Conservation (phyloP, 192 early-diverging fungal genomes). For the Coemansia sp. region DNA sequence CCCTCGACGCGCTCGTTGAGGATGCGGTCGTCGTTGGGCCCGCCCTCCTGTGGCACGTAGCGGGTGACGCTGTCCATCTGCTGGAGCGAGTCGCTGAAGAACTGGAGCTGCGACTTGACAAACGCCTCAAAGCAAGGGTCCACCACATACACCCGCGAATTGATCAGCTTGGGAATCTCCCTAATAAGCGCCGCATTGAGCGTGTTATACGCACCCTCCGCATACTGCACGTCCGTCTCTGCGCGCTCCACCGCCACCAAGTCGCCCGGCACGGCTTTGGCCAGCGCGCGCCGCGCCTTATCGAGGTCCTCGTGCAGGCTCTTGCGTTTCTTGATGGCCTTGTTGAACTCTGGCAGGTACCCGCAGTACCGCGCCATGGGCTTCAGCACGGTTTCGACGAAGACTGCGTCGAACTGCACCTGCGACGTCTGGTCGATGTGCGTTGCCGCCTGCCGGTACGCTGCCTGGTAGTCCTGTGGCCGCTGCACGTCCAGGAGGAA, state of each 20-base stretch:
- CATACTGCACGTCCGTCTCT: conserved; percentile 75
- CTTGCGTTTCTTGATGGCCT: conserved; percentile 85
- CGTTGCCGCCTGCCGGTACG: conserved; percentile 82
- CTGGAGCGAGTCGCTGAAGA: conserved; percentile 80
- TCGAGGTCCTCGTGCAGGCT: conserved; percentile 94
- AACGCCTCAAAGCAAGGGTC: conserved; percentile 97
- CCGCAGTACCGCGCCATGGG: conserved; percentile 83
- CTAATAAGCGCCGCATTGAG: conserved; percentile 79
- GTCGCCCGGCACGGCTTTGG: conserved; percentile 80
- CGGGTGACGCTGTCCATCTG: conserved; percentile 67
- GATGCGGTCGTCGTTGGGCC: conserved; percentile 47
- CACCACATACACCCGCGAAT: conserved; percentile 83
- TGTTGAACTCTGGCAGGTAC: conserved; percentile 93
- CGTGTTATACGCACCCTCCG: conserved; percentile 75
- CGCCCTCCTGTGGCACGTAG: conserved; percentile 57
- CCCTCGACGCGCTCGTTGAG: conserved; percentile 76
- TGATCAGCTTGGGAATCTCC: conserved; percentile 91
- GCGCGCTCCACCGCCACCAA: conserved; percentile 61
- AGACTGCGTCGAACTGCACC: conserved; percentile 83
- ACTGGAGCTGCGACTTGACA: conserved; percentile 90
- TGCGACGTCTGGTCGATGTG: conserved; percentile 79
- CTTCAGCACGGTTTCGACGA: conserved; percentile 83
- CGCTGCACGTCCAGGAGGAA: conserved; percentile 83
- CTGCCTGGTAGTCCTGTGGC: conserved; percentile 69
- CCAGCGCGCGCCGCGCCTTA: conserved; percentile 63